Conservation (phyloP, 768 basidiomycete genomes). For the Dioszegia hungarica region DNA sequence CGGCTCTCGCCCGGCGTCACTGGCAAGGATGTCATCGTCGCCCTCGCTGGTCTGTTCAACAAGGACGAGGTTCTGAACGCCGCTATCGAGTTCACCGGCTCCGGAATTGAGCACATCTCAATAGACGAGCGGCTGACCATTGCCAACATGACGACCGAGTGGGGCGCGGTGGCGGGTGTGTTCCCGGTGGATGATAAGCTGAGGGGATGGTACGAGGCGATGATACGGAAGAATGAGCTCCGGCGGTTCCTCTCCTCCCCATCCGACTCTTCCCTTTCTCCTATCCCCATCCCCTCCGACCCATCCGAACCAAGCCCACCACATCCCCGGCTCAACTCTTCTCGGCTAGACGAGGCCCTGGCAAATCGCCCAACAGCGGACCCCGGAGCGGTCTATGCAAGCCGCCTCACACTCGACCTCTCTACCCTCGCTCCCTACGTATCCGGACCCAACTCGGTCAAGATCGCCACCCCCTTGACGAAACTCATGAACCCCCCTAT, state of each 20-base stretch:
- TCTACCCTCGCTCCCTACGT: constrained; percentile 91
- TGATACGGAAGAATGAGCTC: constrained; percentile 67
- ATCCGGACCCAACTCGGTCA: constrained; percentile 96
- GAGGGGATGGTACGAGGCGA: constrained; percentile 76
- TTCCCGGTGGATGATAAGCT: constrained; percentile 86
- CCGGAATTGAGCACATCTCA: constrained; percentile 68
- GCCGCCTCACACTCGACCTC: constrained; percentile 84
- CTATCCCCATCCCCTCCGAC: constrained; percentile 35
- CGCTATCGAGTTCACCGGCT: constrained; percentile 92
- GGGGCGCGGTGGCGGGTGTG: constrained; percentile 93
- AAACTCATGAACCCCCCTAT: constrained; percentile 68
- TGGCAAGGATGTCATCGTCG: constrained; percentile 97
- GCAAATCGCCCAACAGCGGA: constrained; percentile 61
- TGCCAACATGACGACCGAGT: constrained; percentile 99
- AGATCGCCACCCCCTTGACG: constrained; percentile 88
- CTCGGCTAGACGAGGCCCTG: constrained; percentile 64
- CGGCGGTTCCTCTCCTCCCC: constrained; percentile 60
- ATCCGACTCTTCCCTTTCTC: constrained; percentile 42
- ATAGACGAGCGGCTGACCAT: constrained; percentile 94
- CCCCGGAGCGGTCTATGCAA: constrained; percentile 69
- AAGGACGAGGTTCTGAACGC: constrained; percentile 93
- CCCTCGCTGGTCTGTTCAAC: constrained; percentile 92
- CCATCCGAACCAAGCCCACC: constrained; percentile 62
- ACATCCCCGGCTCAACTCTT: constrained; percentile 79
- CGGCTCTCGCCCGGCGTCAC: constrained; percentile 80